A percentile compares a stretch with the other conserved stretches of the same genome.
phyloP scores from a whole-genome alignment of 1,139 yeast genomes.

The Geotrichum macrosporum region DNA sequence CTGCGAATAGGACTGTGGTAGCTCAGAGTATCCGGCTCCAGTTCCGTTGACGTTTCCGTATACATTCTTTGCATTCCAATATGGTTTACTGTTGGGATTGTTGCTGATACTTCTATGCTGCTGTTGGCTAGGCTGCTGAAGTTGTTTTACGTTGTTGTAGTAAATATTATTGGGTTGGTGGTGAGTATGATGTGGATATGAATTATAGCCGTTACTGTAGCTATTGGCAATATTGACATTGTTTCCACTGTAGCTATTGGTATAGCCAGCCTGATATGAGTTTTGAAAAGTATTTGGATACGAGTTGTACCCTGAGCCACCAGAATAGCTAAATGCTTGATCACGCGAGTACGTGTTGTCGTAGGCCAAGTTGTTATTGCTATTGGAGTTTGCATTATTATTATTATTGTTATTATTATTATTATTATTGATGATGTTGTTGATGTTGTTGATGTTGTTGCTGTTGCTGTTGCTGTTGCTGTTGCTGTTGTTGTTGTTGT shows the following conservation, averaged over 20 bases:
- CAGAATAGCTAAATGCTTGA: not conserved
- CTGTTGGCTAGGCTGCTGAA: too few relatives aligned
- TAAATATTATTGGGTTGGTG: too few relatives aligned
- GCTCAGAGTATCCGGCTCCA: too few relatives aligned
- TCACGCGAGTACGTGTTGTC: not conserved
- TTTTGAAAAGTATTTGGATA: not conserved
- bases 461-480: not conserved
- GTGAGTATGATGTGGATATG: too few relatives aligned
- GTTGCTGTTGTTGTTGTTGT: too few relatives aligned
- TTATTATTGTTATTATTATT: not conserved
- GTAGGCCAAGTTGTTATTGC: not conserved
- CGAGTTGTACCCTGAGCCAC: not conserved
- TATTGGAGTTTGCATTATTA: not conserved
- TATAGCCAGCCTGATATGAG: too few relatives aligned
- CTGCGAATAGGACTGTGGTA: too few relatives aligned
- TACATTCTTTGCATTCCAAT: too few relatives aligned
- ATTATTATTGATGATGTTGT: constrained; percentile 1
- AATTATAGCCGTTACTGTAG: not conserved
- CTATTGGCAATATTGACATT: not conserved
- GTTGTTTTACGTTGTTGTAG: too few relatives aligned
- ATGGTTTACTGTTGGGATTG: too few relatives aligned
- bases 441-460: not conserved
- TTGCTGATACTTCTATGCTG: too few relatives aligned
- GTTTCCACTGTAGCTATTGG: not conserved
- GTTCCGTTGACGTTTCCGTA: too few relatives aligned